Evolutionary conservation across 2,329 filamentous ascomycete genomes (phyloP).

Genomic region (Exophiala sp.): DNA sequence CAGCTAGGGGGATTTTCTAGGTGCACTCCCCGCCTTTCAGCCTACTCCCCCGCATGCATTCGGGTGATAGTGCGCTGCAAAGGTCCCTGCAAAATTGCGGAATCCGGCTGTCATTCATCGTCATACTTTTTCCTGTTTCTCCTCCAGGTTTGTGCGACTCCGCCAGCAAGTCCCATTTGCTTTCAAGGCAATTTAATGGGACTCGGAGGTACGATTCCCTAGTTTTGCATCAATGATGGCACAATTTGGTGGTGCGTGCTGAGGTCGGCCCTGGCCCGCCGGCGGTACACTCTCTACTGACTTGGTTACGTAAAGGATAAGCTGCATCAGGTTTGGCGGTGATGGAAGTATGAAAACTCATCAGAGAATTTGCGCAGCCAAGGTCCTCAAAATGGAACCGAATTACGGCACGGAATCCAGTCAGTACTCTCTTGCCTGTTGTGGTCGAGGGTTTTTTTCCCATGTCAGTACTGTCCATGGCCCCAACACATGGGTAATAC

Average conservation of each 20-base stretch:
- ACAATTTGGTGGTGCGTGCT: constrained; percentile 6
- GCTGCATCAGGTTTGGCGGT: constrained; percentile 23
- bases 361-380: constrained; percentile 24
- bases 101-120: constrained; percentile 10
- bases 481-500: not conserved
- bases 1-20: not conserved
- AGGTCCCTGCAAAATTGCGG: not conserved
- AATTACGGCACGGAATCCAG: constrained; percentile 20
- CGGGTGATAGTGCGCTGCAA: constrained; percentile 6
- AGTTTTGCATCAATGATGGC: not conserved
- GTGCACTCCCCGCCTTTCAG: constrained; percentile 14
- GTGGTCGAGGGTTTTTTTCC: constrained; percentile 7
- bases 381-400: constrained; percentile 23
- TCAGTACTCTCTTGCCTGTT: constrained; percentile 16
- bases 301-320: constrained; percentile 44
- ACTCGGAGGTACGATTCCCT: not conserved
- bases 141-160: constrained; percentile 6
- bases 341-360: constrained; percentile 15
- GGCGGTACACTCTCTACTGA: constrained; percentile 21
- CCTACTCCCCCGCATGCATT: constrained; percentile 16
- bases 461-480: not conserved
- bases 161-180: constrained; percentile 5
- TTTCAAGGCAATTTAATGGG: constrained; percentile 1
- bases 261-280: constrained; percentile 29
- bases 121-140: not conserved